A percentile compares a stretch with the other conserved stretches of the same genome.
These are phyloP conservation scores for Jacaranda mimosifolia DNA, from an alignment of 257 asterid genomes.

Conservation along the genomic window DNA sequence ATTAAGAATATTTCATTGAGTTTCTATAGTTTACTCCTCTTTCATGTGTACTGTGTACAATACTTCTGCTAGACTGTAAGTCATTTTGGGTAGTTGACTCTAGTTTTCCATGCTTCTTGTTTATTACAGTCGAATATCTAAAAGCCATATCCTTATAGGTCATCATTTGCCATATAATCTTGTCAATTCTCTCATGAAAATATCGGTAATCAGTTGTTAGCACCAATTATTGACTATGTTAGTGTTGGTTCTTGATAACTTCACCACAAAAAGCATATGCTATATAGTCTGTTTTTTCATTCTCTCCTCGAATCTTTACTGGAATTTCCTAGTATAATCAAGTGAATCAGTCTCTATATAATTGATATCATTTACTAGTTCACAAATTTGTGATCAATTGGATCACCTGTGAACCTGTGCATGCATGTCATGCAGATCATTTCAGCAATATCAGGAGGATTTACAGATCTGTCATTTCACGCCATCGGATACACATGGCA, in stretches of 20 bases:
- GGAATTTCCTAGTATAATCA: conserved; percentile 13
- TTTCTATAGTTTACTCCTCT: background rate
- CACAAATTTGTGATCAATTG: conserved; percentile 14
- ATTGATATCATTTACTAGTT: conserved; percentile 1
- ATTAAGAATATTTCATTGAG: background rate
- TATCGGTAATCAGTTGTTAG: background rate
- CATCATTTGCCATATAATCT: background rate
- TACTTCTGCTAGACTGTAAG: background rate
- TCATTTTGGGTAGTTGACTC: conserved; percentile 12
- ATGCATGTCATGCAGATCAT: conserved; percentile 66
- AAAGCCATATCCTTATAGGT: background rate
- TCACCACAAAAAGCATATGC: background rate
- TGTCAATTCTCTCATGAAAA: background rate
- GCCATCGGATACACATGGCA: conserved; percentile 94
- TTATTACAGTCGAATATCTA: conserved; percentile 19
- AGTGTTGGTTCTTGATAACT: conserved; percentile 1
- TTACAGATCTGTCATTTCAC: conserved; percentile 87
- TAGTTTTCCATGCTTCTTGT: conserved; percentile 8
- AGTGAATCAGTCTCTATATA: conserved; percentile 4
- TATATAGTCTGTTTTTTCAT: background rate
- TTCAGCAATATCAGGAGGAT: conserved; percentile 94
- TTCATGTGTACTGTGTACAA: background rate
- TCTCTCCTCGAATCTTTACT: background rate
- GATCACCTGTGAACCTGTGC: conserved; percentile 24
- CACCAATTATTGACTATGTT: background rate